Evolutionary conservation across 2,329 filamentous ascomycete species (phyloP).

Genomic region (Trichoderma lentiforme): DNA sequence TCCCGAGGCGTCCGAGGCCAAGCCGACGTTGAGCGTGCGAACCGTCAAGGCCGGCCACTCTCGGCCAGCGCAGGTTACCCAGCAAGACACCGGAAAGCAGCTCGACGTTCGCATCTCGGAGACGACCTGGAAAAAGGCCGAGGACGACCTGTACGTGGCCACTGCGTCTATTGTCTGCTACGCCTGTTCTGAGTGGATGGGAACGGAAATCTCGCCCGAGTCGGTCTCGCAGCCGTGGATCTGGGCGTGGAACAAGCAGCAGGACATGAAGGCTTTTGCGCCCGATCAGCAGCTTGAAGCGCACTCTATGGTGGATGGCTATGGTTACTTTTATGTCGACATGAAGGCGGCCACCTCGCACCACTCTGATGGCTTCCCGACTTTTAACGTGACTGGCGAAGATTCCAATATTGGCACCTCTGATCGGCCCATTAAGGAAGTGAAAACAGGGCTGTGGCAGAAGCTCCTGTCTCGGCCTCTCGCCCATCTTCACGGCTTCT

Average conservation of each 20-base stretch:
- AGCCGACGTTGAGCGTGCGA: conserved; percentile 20
- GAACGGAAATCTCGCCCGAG: conserved; percentile 20
- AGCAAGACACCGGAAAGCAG: not conserved
- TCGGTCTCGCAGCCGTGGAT: conserved; percentile 26
- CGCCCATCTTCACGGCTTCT: conserved; percentile 20
- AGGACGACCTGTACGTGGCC: conserved; percentile 14
- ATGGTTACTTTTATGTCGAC: conserved; percentile 23
- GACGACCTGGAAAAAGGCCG: conserved; percentile 15
- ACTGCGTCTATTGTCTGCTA: conserved; percentile 24
- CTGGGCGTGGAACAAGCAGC: conserved; percentile 27
- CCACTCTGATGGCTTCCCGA: conserved; percentile 13
- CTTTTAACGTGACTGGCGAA: not conserved
- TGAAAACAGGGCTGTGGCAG: not conserved
- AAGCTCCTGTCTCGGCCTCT: not conserved
- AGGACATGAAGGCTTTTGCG: conserved; percentile 22
- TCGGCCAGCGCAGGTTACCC: conserved; percentile 10
- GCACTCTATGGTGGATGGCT: conserved; percentile 19
- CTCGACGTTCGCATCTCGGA: conserved; percentile 20
- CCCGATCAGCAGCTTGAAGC: conserved; percentile 18
- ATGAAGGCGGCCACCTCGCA: conserved; percentile 22
- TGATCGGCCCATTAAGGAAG: conserved; percentile 4
- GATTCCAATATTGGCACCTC: conserved; percentile 17
- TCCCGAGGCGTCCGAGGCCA: conserved; percentile 4
- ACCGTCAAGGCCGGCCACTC: conserved; percentile 16
- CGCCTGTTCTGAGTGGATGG: conserved; percentile 25